Conservation (phyloP, 2,329 filamentous ascomycete genomes). For the Stenocarpella maydis region DNA sequence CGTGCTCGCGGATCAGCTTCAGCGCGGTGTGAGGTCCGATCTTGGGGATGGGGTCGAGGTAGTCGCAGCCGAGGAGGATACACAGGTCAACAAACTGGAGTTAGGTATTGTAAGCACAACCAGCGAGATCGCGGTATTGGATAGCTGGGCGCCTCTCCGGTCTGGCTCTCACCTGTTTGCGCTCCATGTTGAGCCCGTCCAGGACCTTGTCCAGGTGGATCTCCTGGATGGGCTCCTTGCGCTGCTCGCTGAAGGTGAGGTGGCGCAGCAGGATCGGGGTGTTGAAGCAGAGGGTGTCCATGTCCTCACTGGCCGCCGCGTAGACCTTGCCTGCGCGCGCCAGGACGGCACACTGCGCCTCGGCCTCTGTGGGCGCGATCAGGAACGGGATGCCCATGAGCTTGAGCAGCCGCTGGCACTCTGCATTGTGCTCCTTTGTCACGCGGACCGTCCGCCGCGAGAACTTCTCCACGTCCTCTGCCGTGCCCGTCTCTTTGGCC, state of each 20-base stretch:
- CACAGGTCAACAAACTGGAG: conserved; percentile 93
- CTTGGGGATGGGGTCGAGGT: conserved; percentile 95
- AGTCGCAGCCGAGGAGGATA: conserved; percentile 96
- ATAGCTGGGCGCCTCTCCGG: background rate
- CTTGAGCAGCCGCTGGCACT: conserved; percentile 89
- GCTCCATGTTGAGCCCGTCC: conserved; percentile 87
- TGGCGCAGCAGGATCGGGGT: conserved; percentile 90
- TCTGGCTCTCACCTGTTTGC: conserved; percentile 70
- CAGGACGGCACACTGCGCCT: conserved; percentile 93
- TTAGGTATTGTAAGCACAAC: conserved; percentile 19
- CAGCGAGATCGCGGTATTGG: background rate
- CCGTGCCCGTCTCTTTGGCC: conserved; percentile 95
- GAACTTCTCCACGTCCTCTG: conserved; percentile 98
- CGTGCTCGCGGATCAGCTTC: conserved; percentile 93
- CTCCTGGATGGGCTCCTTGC: conserved; percentile 97
- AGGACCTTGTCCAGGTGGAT: conserved; percentile 89
- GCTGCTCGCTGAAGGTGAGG: conserved; percentile 95
- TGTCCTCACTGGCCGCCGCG: conserved; percentile 95
- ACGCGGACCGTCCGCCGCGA: conserved; percentile 91
- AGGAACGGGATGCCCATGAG: conserved; percentile 98
- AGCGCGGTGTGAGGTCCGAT: conserved; percentile 91
- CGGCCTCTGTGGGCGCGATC: conserved; percentile 93
- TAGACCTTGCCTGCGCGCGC: conserved; percentile 94
- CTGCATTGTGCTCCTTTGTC: conserved; percentile 94
- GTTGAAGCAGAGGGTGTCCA: conserved; percentile 98